Conservation (phyloP, 192 early-diverging fungal species). For the Diversispora eburnea region DNA sequence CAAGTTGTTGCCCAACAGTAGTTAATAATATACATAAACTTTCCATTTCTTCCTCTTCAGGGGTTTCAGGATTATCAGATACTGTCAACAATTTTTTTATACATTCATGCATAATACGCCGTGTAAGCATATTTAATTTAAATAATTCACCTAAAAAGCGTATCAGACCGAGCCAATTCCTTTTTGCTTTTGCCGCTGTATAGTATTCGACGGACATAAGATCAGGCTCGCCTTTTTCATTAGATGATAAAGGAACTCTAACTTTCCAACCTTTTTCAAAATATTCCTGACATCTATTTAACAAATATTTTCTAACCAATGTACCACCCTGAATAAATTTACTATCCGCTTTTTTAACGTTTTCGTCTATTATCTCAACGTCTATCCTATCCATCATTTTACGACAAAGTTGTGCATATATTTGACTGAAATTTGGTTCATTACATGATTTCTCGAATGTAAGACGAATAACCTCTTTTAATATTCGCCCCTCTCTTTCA, state of each 20-base stretch:
- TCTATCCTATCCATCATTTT: slow-evolving; percentile 67
- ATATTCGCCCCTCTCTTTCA: slow-evolving; percentile 63
- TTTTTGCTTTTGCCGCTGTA: slow-evolving; percentile 85
- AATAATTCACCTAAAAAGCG: slow-evolving; percentile 95
- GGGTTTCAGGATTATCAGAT: slow-evolving; percentile 61
- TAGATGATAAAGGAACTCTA: slow-evolving; percentile 59
- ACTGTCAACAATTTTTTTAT: slow-evolving; percentile 73
- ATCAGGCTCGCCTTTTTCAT: slow-evolving; percentile 57
- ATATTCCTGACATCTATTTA: slow-evolving; percentile 93
- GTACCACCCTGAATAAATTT: slow-evolving; percentile 51
- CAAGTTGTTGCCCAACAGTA: slow-evolving; percentile 82
- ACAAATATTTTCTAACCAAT: slow-evolving; percentile 86
- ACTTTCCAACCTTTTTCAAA: slow-evolving; percentile 90
- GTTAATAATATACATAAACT: slow-evolving; percentile 87
- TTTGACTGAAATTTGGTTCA: slow-evolving; percentile 79
- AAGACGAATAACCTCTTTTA: slow-evolving; percentile 77
- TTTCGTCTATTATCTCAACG: slow-evolving; percentile 55
- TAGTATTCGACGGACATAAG: slow-evolving; percentile 81
- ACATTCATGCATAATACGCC: slow-evolving; percentile 94
- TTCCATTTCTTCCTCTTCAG: slow-evolving; percentile 96
- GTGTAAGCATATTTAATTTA: slow-evolving; percentile 83
- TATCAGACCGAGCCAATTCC: slow-evolving; percentile 89
- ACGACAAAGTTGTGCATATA: slow-evolving; percentile 85
- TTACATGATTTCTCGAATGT: slow-evolving; percentile 94
- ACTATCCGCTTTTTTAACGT: slow-evolving; percentile 57